These are phyloP conservation scores for Triticum aestivum DNA, from an alignment of 176 grass and related monocot genomes.

Conservation along the genomic window IWGSC_CS_RefSeq_v2.1 NC_057813.1:157525301-157525800, in stretches of 20 bases:
- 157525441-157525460: conserved; percentile 69
- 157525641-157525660: conserved; percentile 85
- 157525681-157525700: conserved; percentile 63
- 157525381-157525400: conserved; percentile 64
- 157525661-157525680: conserved; percentile 81
- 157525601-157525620: conserved; percentile 54
- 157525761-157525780: neutral
- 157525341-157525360: neutral
- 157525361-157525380: conserved; percentile 65
- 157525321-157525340: neutral
- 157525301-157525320: neutral
- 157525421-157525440: conserved; percentile 85
- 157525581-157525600: conserved; percentile 76
- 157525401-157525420: conserved; percentile 76
- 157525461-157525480: conserved; percentile 63
- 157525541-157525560: neutral
- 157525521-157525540: neutral
- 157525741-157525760: conserved; percentile 16
- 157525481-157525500: conserved; percentile 38
- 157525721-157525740: conserved; percentile 33
- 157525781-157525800: neutral
- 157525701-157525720: conserved; percentile 2
- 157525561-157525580: neutral
- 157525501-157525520: neutral
- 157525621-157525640: conserved; percentile 73